Percentiles rank a stretch among this genome's conserved stretches.
Evolutionary conservation across 768 basidiomycete species (phyloP).

Genomic region (Panaeolus papilionaceus): DNA sequence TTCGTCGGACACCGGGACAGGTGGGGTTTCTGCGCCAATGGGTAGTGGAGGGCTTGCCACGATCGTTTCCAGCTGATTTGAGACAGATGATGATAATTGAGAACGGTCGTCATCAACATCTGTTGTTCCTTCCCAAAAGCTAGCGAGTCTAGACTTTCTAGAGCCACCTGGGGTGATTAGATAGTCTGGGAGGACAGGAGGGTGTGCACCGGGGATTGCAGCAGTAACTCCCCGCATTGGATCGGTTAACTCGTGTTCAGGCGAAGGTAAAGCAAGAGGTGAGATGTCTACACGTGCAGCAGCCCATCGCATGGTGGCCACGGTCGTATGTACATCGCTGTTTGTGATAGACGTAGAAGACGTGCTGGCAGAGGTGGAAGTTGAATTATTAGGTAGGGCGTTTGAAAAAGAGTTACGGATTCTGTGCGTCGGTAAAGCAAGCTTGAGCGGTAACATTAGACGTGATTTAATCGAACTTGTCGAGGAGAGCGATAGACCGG

Average conservation of each 20-base stretch:
- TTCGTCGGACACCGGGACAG: slow-evolving; percentile 19
- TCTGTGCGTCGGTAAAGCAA: slow-evolving; percentile 38
- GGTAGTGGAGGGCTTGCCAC: slow-evolving; percentile 28
- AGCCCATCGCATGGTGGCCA: slow-evolving; percentile 88
- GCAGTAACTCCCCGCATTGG: slow-evolving; percentile 82
- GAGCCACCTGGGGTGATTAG: slow-evolving; percentile 52
- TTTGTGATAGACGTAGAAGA: slow-evolving; percentile 35
- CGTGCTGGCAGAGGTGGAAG: slow-evolving; percentile 23
- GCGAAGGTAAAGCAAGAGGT: slow-evolving; percentile 86
- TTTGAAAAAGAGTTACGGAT: slow-evolving; percentile 40
- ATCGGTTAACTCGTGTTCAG: slow-evolving; percentile 91
- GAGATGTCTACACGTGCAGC: slow-evolving; percentile 83
- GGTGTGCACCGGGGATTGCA: slow-evolving; percentile 68
- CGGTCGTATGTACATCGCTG: slow-evolving; percentile 66
- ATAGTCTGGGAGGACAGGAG: slow-evolving; percentile 36
- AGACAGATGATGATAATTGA: slow-evolving; percentile 22
- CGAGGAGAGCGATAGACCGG: slow-evolving; percentile 22
- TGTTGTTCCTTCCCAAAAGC: slow-evolving; percentile 81
- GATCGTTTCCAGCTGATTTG: slow-evolving; percentile 26
- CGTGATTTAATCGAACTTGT: slow-evolving; percentile 31
- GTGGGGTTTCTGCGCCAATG: slow-evolving; percentile 8
- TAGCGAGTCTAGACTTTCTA: slow-evolving; percentile 63
- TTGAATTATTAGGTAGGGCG: slow-evolving; percentile 26
- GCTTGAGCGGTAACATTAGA: slow-evolving; percentile 27
- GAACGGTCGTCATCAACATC: slow-evolving; percentile 54